Evolutionary conservation across 176 grass and related monocot species (phyloP).

Genomic region (Ensete ventricosum): DNA sequence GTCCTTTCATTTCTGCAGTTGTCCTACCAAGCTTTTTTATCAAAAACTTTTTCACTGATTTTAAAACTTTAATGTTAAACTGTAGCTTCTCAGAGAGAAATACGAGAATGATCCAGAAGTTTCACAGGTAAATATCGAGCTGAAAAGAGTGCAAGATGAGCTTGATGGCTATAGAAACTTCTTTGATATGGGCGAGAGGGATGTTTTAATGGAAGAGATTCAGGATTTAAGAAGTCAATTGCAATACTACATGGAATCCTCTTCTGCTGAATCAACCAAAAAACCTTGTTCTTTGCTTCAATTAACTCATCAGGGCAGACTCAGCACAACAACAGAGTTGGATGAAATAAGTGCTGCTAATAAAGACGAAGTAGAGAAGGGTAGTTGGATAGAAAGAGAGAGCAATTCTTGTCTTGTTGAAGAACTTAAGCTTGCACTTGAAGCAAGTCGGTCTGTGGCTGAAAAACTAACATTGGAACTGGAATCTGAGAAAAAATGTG

Average conservation of each 20-base stretch:
- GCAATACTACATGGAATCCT: conserved; percentile 52
- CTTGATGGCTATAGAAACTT: conserved; percentile 54
- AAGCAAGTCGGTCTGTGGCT: conserved; percentile 39
- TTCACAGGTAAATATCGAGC: conserved; percentile 52
- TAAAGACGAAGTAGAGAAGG: conserved; percentile 17
- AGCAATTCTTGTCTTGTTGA: conserved; percentile 62
- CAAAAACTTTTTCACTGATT: conserved; percentile 11
- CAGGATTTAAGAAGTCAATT: conserved; percentile 71
- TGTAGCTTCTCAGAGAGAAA: conserved; percentile 64
- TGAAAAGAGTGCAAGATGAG: conserved; percentile 65
- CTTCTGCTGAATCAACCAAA: conserved; percentile 14
- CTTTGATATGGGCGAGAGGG: conserved; percentile 55
- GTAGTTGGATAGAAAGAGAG: conserved; percentile 47
- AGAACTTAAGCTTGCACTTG: conserved; percentile 70
- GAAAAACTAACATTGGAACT: conserved; percentile 44
- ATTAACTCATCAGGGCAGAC: conserved; percentile 27
- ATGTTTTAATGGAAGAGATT: conserved; percentile 82
- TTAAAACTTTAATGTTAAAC: conserved; percentile 14
- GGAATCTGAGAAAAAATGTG: conserved; percentile 65
- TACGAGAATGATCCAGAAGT: conserved; percentile 82
- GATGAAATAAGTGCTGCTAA: conserved; percentile 38
- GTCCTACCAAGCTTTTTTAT: conserved; percentile 15
- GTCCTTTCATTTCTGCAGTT: neutral
- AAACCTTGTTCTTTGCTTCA: conserved; percentile 27
- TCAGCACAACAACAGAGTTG: conserved; percentile 30